Base-by-base conservation (phyloP, 139 green algal genomes). In the Zygnema cylindricum region DNA sequence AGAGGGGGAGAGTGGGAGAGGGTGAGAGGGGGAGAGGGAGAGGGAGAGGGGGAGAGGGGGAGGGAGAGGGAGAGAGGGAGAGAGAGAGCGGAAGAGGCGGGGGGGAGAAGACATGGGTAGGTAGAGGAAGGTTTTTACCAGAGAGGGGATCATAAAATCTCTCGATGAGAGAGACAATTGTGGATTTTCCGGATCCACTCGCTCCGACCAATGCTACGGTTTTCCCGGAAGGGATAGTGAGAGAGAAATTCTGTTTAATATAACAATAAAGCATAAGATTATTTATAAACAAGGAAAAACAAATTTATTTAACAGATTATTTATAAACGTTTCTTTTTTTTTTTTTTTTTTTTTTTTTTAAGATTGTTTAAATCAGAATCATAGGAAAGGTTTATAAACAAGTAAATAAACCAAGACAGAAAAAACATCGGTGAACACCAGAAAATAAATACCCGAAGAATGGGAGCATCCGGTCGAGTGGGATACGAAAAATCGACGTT, bases 141-240 rank as follows among this genome's bases (percentile, higher is more conserved):
- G n/a, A n/a, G n/a, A 76, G 2, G 33, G 77, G 69, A 33, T 91
- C 90, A 76, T 93, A 92, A 82, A 92, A 94, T 23, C 78, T 79
- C 85, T 89, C n/a, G 1, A 92, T 55, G 35, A 92, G 87, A 0
- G 43, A n/a, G 25, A 92, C 77, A 16, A 94, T 79, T 7, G 91
- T 95, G 36, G 38, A 85, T 91, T 96, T 96, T 81, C 94, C 94
- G 57, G 82, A 91, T 38, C 94, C 94, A 0, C 77, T 91, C 55
- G 88, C 76, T 0, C 94, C 94, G 23, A 94, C 92, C n/a, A 95
- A 82, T 22, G 92, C 93, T 0, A 93, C 71, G 7, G 88, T 93
- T 39, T 86, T 36, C 2, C 93, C 93, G 1, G 92, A 92, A 0
- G 87, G 85, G 38, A 95, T 91, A 1, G 54, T 33, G 1, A 95